phyloP scores from a whole-genome alignment of 2,329 filamentous ascomycete species.

The Kalaharituber pfeilii region DNA sequence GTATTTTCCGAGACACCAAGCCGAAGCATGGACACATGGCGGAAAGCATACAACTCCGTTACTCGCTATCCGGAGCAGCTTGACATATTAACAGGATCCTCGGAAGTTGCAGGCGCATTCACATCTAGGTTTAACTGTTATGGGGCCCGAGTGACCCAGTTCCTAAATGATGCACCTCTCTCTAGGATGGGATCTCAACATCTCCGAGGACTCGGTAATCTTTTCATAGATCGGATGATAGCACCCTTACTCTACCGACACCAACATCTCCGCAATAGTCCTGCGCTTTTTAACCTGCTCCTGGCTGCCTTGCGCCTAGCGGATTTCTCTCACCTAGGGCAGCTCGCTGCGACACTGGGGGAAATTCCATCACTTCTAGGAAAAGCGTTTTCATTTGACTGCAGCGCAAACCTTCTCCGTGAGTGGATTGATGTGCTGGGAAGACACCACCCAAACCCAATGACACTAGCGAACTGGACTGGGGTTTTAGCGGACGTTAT shows the following conservation, averaged over 20 bases:
- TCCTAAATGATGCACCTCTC: background rate
- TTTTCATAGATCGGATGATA: background rate
- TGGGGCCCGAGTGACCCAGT: background rate
- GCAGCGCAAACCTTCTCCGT: background rate
- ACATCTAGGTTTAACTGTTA: background rate
- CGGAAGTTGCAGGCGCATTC: background rate
- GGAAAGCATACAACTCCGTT: background rate
- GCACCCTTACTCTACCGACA: background rate
- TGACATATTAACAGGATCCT: background rate
- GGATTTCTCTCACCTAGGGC: background rate
- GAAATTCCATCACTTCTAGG: background rate
- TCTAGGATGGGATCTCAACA: background rate
- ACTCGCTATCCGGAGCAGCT: background rate
- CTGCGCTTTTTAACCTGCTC: background rate
- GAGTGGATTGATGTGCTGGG: background rate
- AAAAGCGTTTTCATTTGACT: background rate
- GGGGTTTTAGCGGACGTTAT: background rate
- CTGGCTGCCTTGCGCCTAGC: background rate
- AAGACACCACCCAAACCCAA: background rate
- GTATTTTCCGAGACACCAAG: background rate
- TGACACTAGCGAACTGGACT: background rate
- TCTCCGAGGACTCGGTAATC: background rate
- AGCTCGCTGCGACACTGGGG: background rate
- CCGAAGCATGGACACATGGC: background rate
- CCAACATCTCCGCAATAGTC: background rate